Evolutionary conservation across 2,329 filamentous ascomycete species (phyloP).

Genomic region (Cladobotryum protrusum): DNA sequence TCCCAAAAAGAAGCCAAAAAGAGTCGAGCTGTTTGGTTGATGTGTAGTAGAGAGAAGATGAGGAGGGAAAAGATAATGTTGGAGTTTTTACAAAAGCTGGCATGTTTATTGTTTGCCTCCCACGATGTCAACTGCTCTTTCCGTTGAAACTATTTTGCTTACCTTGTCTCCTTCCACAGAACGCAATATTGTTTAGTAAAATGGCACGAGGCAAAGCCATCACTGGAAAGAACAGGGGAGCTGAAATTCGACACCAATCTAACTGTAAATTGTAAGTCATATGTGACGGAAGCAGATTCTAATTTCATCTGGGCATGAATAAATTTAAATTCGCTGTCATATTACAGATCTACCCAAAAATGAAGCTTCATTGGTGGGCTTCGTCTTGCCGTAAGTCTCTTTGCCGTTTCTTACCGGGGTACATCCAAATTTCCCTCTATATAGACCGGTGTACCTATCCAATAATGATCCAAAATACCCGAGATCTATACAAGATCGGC

Average conservation of each 20-base stretch:
- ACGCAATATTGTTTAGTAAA: no score
- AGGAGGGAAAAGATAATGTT: background rate
- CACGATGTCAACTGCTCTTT: background rate
- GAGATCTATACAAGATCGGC: no score
- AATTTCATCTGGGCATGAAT: no score
- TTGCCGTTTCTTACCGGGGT: background rate
- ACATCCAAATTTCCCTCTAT: background rate
- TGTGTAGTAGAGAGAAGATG: background rate
- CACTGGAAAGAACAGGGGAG: no score
- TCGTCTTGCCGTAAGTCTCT: background rate
- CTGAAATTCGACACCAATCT: no score
- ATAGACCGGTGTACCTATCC: background rate
- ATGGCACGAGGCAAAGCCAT: no score
- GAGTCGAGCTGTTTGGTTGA: background rate
- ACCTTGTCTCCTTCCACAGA: background rate
- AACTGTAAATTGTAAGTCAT: no score
- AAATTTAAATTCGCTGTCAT: no score
- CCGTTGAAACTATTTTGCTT: background rate
- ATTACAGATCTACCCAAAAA: background rate
- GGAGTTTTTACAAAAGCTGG: no score
- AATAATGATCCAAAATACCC: background rate
- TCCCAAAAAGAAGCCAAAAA: conserved; percentile 18
- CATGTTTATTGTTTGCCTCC: background rate
- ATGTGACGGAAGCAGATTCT: no score
- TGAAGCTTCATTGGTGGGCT: no score